These are phyloP conservation scores for Pyrrhoderma lamaoense DNA, from an alignment of 1,284 basidiomycete species.

Conservation along the genomic window DNA sequence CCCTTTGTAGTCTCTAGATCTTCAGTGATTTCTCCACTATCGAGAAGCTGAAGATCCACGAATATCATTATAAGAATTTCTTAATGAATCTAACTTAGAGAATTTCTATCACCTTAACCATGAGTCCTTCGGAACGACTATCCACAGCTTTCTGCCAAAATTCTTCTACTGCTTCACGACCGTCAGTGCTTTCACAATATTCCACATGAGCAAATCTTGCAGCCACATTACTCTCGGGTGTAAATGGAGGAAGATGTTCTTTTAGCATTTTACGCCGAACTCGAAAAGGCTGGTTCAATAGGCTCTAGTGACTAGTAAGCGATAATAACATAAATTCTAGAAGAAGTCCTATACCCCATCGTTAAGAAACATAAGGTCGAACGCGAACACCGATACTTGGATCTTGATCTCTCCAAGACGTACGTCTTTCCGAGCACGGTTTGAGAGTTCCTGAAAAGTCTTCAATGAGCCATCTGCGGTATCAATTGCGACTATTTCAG, in stretches of 20 bases:
- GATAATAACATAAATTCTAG: constrained; percentile 1
- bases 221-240: constrained; percentile 36
- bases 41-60: constrained; percentile 44
- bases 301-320: constrained; percentile 38
- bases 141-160: constrained; percentile 82
- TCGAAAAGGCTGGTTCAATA: constrained; percentile 69
- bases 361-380: constrained; percentile 88
- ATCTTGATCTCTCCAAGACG: constrained; percentile 73
- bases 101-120: constrained; percentile 73
- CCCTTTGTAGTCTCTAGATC: constrained; percentile 30
- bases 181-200: constrained; percentile 65
- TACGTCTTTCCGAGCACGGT: constrained; percentile 83
- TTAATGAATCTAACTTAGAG: constrained; percentile 15
- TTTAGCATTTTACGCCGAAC: constrained; percentile 63
- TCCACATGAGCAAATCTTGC: constrained; percentile 76
- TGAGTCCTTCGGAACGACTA: constrained; percentile 84
- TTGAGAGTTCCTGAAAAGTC: constrained; percentile 83
- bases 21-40: constrained; percentile 39
- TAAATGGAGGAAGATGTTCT: constrained; percentile 47
- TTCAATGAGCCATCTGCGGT: constrained; percentile 55
- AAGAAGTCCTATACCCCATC: constrained; percentile 45
- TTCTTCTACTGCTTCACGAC: constrained; percentile 56
- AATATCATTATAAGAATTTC: neutral
- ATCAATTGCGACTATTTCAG: constrained; percentile 79
- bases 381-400: constrained; percentile 80